phyloP scores from a whole-genome alignment of 164 flowering plant genomes.

The Malania oleifera region DNA sequence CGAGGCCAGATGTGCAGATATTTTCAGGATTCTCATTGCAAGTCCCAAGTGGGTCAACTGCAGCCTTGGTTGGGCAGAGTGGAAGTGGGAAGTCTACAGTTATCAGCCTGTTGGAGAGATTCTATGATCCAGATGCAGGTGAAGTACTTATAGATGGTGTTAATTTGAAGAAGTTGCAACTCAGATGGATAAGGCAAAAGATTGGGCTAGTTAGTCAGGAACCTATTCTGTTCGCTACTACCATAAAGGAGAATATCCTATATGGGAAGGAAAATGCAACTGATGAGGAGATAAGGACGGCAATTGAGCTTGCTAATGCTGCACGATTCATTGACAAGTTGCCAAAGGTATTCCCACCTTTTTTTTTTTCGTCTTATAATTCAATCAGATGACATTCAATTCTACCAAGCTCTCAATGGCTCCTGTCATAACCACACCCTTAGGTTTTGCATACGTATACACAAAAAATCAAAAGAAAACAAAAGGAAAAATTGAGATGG shows the following conservation, averaged over 20 bases:
- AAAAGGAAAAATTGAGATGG: too few relatives aligned
- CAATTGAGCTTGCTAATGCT: constrained; percentile 9
- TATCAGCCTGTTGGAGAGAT: constrained; percentile 3
- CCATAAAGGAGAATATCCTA: constrained; percentile 6
- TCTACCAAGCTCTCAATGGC: too few relatives aligned
- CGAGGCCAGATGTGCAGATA: constrained; percentile 2
- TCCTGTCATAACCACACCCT: too few relatives aligned
- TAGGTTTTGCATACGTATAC: too few relatives aligned
- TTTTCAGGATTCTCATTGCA: background rate
- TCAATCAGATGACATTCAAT: too few relatives aligned
- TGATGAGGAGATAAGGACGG: background rate
- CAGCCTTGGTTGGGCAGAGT: constrained; percentile 6
- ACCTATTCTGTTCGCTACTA: constrained; percentile 5
- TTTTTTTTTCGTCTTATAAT: background rate
- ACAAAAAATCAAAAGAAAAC: too few relatives aligned
- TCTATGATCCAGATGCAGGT: background rate
- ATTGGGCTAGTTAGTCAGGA: constrained; percentile 6
- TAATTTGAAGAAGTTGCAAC: background rate
- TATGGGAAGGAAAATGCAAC: constrained; percentile 3
- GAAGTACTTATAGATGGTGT: constrained; percentile 1
- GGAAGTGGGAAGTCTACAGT: constrained; percentile 4
- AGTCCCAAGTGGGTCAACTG: background rate
- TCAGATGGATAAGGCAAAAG: constrained; percentile 3
- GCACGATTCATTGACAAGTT: constrained; percentile 7
- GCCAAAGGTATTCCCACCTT: background rate